Evolutionary conservation across 2,329 filamentous ascomycete genomes (phyloP).

Genomic region (Trichocomaceae sp.): DNA sequence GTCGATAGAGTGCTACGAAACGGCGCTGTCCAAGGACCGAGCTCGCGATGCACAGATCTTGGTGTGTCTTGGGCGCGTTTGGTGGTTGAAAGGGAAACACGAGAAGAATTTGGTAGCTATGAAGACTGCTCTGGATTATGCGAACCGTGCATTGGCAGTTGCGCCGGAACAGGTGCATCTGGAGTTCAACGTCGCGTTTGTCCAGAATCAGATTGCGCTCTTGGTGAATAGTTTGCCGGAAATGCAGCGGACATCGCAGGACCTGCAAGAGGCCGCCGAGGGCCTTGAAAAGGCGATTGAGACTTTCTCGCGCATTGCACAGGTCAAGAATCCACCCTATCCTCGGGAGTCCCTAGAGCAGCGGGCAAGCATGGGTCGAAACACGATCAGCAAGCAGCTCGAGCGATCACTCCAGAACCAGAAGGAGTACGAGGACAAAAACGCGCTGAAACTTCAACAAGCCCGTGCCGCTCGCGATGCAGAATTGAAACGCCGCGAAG

Average conservation of each 20-base stretch:
- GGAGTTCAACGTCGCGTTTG: conserved; percentile 96
- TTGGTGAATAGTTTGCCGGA: conserved; percentile 70
- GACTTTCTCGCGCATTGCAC: conserved; percentile 54
- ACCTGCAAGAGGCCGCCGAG: conserved; percentile 71
- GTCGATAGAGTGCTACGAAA: conserved; percentile 90
- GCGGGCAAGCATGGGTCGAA: conserved; percentile 93
- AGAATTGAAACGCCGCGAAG: conserved; percentile 71
- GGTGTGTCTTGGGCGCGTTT: conserved; percentile 79
- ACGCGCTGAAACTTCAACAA: conserved; percentile 77
- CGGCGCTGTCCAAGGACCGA: conserved; percentile 70
- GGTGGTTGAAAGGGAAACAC: conserved; percentile 71
- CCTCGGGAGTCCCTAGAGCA: conserved; percentile 86
- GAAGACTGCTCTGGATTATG: conserved; percentile 59
- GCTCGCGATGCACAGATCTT: conserved; percentile 73
- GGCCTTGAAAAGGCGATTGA: conserved; percentile 84
- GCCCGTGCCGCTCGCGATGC: conserved; percentile 74
- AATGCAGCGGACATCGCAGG: conserved; percentile 66
- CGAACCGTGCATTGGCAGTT: conserved; percentile 62
- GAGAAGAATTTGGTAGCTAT: conserved; percentile 58
- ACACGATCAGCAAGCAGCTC: conserved; percentile 88
- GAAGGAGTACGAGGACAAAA: conserved; percentile 86
- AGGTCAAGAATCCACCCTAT: conserved; percentile 68
- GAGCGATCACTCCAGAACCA: conserved; percentile 79
- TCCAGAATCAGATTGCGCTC: conserved; percentile 88
- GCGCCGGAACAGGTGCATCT: conserved; percentile 81